Evolutionary conservation across 225 moss, liverwort and hornwort species (phyloP).

Genomic region (Pleurozium schreberi): DNA sequence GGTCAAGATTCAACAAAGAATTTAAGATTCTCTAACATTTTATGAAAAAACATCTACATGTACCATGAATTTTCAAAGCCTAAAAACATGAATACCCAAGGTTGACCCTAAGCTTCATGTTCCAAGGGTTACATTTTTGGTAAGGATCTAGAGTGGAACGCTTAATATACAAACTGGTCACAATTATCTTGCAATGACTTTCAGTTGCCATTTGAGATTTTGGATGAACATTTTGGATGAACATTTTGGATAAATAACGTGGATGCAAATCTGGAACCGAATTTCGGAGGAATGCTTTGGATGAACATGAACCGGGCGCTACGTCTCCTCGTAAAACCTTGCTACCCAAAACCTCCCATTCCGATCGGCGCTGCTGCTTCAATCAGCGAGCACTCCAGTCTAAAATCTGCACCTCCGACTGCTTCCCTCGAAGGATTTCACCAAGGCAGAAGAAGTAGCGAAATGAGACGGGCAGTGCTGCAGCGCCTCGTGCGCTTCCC

Average conservation of each 20-base stretch:
- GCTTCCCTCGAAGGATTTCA: background rate
- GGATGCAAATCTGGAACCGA: background rate
- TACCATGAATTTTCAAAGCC: background rate
- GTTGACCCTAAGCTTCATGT: background rate
- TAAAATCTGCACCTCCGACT: background rate
- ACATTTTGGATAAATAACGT: background rate
- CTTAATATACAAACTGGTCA: too few relatives aligned
- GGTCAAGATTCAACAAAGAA: accelerated
- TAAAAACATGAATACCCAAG: background rate
- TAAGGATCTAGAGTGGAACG: too few relatives aligned
- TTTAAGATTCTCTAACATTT: background rate
- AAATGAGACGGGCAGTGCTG: conserved; percentile 10
- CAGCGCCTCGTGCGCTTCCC: conserved; percentile 27
- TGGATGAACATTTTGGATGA: background rate
- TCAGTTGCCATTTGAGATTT: background rate
- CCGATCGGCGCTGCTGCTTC: background rate
- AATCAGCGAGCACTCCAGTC: background rate
- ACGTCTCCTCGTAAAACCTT: background rate
- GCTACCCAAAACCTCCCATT: background rate
- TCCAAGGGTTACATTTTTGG: too few relatives aligned
- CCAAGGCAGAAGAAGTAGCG: background rate
- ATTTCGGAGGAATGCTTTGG: background rate
- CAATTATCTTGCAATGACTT: background rate
- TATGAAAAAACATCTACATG: background rate
- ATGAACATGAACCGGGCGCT: background rate